phyloP scores from a whole-genome alignment of 225 moss, liverwort and hornwort species.

The Polytrichum formosum region DNA sequence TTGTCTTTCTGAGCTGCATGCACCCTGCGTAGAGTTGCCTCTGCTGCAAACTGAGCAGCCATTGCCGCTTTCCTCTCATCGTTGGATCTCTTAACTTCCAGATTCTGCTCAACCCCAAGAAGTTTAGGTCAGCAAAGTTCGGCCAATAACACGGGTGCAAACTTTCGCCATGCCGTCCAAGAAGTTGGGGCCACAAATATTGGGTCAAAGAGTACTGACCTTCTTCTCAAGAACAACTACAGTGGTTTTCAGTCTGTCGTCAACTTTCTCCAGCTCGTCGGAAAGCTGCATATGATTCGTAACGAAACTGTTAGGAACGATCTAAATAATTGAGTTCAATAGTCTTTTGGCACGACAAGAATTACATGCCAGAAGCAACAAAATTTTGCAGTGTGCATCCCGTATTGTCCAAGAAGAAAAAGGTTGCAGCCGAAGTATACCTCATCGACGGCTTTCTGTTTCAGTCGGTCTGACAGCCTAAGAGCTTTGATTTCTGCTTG shows the following conservation, averaged over 20 bases:
- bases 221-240: slow-evolving; percentile 53
- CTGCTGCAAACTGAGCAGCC: slow-evolving; percentile 52
- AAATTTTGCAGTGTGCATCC: background rate
- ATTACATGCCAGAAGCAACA: too few relatives aligned
- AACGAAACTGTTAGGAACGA: too few relatives aligned
- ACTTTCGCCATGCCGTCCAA: background rate
- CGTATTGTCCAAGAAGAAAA: slow-evolving; percentile 7
- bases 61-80: slow-evolving; percentile 56
- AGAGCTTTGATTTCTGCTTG: slow-evolving; percentile 70
- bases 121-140: background rate
- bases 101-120: slow-evolving; percentile 38
- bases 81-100: slow-evolving; percentile 52
- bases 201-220: slow-evolving; percentile 18
- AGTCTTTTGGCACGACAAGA: background rate
- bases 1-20: slow-evolving; percentile 59
- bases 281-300: slow-evolving; percentile 47
- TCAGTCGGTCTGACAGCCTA: slow-evolving; percentile 54
- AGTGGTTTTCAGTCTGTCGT: slow-evolving; percentile 41
- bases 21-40: slow-evolving; percentile 57
- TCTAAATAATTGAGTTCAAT: background rate
- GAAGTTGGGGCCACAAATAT: too few relatives aligned
- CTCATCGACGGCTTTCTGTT: slow-evolving; percentile 67
- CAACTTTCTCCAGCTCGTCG: slow-evolving; percentile 59
- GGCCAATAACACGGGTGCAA: background rate
- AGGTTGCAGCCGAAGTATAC: slow-evolving; percentile 10